A percentile compares a stretch with the other conserved stretches of the same genome.
Conservation (phyloP, 192 early-diverging fungal species). For the Lobosporangium transversale region DNA sequence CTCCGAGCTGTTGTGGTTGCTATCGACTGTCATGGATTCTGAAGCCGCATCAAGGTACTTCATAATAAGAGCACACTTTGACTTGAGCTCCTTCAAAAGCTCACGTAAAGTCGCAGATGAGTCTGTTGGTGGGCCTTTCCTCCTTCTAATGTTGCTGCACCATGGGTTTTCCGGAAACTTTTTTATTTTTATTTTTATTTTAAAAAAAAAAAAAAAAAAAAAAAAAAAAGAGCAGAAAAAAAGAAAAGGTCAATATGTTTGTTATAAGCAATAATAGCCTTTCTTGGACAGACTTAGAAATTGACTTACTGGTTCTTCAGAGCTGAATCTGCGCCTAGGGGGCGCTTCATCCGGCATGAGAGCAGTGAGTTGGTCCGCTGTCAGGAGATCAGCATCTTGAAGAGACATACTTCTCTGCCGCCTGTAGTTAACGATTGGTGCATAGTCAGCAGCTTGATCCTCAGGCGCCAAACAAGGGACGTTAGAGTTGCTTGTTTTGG, state of each 20-base stretch:
- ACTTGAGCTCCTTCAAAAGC: constrained; percentile 7
- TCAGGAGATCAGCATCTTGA: constrained; percentile 47
- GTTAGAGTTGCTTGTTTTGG: background rate
- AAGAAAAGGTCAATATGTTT: background rate
- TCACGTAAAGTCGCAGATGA: constrained; percentile 6
- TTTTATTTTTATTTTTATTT: no score
- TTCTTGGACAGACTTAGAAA: background rate
- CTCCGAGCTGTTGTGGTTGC: no score
- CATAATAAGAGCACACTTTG: constrained; percentile 17
- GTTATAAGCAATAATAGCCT: background rate
- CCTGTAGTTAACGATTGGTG: constrained; percentile 23
- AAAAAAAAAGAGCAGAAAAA: background rate
- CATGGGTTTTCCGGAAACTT: constrained; percentile 7
- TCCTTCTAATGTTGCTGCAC: background rate
- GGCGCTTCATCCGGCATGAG: constrained; percentile 37
- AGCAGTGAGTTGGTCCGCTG: constrained; percentile 46
- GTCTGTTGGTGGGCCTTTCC: constrained; percentile 14
- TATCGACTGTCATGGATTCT: background rate
- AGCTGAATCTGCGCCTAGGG: constrained; percentile 39
- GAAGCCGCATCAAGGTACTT: constrained; percentile 12
- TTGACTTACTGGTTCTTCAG: constrained; percentile 34
- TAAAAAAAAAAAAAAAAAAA: background rate
- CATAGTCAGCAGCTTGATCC: constrained; percentile 33
- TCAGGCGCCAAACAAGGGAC: constrained; percentile 31
- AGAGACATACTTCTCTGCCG: constrained; percentile 49